Evolutionary conservation across 2,329 filamentous ascomycete genomes (phyloP).

Genomic region (Alternaria atra): DNA sequence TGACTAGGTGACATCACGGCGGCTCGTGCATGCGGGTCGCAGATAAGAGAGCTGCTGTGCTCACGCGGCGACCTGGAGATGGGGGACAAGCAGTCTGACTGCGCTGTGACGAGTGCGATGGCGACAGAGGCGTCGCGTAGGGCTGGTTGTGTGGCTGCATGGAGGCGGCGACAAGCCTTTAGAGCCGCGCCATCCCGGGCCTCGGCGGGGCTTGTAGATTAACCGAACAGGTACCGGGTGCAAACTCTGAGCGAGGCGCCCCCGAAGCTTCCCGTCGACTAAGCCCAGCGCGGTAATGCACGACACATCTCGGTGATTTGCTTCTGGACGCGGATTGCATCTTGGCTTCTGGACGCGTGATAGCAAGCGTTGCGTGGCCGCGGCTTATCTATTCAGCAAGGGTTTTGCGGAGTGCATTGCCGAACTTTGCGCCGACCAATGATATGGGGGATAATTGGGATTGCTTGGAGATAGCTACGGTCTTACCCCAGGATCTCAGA

Average conservation of each 20-base stretch:
- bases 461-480: constrained; percentile 3
- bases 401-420: constrained; percentile 18
- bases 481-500: constrained; percentile 1
- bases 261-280: constrained; percentile 25
- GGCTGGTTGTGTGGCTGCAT: constrained; percentile 14
- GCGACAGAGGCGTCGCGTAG: constrained; percentile 16
- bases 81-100: neutral
- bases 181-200: constrained; percentile 26
- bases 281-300: constrained; percentile 21
- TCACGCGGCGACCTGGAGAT: neutral
- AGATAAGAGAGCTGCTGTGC: constrained; percentile 2
- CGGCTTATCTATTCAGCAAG: constrained; percentile 10
- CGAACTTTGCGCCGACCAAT: constrained; percentile 22
- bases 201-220: constrained; percentile 31
- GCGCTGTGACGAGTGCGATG: constrained; percentile 10
- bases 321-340: neutral
- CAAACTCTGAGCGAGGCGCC: constrained; percentile 9
- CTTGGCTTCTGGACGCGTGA: constrained; percentile 1
- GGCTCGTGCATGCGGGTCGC: neutral
- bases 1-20: neutral
- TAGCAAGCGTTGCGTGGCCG: neutral
- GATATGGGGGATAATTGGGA: neutral
- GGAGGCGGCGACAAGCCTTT: constrained; percentile 33
- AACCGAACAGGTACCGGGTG: constrained; percentile 25
- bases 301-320: constrained; percentile 19